Evolutionary conservation across 352 stramenopile genomes (phyloP).

Genomic region (Phytopythium delawarense): DNA sequence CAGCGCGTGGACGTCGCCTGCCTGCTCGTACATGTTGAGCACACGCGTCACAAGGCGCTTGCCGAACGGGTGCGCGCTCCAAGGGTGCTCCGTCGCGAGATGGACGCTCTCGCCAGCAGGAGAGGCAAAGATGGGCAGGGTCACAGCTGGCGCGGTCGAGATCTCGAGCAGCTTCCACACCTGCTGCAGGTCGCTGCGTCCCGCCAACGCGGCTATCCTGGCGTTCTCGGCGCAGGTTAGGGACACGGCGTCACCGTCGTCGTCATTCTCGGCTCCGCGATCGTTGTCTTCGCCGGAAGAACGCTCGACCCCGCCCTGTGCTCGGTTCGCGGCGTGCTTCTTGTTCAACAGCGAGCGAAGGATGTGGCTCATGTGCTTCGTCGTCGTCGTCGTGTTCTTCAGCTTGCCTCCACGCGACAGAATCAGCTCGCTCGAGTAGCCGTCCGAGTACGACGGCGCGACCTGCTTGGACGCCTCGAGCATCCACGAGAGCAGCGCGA

Average conservation of each 20-base stretch:
- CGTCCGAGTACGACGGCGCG: not conserved
- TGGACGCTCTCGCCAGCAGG: constrained; percentile 9
- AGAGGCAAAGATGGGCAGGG: constrained; percentile 46
- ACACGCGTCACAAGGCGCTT: constrained; percentile 73
- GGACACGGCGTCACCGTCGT: constrained; percentile 15
- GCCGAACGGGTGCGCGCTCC: constrained; percentile 78
- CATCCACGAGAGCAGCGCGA: constrained; percentile 59
- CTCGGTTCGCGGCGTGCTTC: not conserved
- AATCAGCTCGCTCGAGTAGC: constrained; percentile 8
- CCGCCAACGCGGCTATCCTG: constrained; percentile 41
- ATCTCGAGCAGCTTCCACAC: constrained; percentile 81
- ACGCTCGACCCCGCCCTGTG: not conserved
- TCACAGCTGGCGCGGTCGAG: constrained; percentile 43
- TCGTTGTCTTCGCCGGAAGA: not conserved
- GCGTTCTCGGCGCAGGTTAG: constrained; percentile 63
- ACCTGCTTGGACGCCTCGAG: constrained; percentile 37
- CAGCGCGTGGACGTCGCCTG: constrained; percentile 66
- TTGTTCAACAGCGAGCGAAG: constrained; percentile 6
- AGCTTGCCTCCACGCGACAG: constrained; percentile 37
- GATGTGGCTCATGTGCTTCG: constrained; percentile 11
- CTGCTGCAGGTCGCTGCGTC: constrained; percentile 66
- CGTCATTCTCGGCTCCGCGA: not conserved
- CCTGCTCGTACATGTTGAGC: constrained; percentile 74
- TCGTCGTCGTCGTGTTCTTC: constrained; percentile 4
- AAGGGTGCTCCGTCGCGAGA: constrained; percentile 54